Evolutionary conservation across 495 filamentous ascomycete genomes (phyloP).

Genomic region (Neurospora sp.): DNA sequence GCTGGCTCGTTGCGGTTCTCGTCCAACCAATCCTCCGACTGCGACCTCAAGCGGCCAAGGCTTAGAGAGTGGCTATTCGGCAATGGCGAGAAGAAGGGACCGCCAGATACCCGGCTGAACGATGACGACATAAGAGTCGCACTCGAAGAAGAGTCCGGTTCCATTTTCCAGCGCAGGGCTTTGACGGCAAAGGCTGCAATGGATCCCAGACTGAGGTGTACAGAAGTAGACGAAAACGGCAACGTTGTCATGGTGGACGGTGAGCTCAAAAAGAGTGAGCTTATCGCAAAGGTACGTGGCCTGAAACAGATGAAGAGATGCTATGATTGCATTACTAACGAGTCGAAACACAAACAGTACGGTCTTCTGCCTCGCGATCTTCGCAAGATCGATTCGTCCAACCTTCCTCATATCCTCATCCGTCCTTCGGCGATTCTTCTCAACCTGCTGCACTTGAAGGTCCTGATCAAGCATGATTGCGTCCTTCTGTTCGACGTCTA

Average conservation of each 20-base stretch:
- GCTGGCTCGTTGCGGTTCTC: constrained; percentile 22
- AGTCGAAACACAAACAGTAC: constrained; percentile 50
- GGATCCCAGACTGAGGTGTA: constrained; percentile 78
- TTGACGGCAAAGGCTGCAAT: constrained; percentile 63
- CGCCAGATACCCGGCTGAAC: constrained; percentile 21
- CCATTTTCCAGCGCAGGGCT: constrained; percentile 50
- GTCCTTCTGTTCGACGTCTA: constrained; percentile 94
- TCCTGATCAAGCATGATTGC: constrained; percentile 86
- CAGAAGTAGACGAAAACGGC: constrained; percentile 89
- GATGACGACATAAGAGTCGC: constrained; percentile 44
- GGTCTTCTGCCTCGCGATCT: constrained; percentile 91
- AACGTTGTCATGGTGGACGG: constrained; percentile 90
- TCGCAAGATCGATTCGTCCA: constrained; percentile 95
- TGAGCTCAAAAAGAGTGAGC: constrained; percentile 92
- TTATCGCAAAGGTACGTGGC: constrained; percentile 78
- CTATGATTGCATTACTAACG: neutral
- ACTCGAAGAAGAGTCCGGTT: constrained; percentile 36
- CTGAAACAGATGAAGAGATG: neutral
- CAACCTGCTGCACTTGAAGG: constrained; percentile 86
- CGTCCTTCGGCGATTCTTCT: constrained; percentile 90
- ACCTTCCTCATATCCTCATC: constrained; percentile 92
- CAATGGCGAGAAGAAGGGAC: constrained; percentile 18
- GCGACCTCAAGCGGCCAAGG: constrained; percentile 30
- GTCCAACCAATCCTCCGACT: constrained; percentile 14
- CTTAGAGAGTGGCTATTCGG: constrained; percentile 51